Conservation (phyloP, 768 basidiomycete species). For the Naganishia antarctica region DNA sequence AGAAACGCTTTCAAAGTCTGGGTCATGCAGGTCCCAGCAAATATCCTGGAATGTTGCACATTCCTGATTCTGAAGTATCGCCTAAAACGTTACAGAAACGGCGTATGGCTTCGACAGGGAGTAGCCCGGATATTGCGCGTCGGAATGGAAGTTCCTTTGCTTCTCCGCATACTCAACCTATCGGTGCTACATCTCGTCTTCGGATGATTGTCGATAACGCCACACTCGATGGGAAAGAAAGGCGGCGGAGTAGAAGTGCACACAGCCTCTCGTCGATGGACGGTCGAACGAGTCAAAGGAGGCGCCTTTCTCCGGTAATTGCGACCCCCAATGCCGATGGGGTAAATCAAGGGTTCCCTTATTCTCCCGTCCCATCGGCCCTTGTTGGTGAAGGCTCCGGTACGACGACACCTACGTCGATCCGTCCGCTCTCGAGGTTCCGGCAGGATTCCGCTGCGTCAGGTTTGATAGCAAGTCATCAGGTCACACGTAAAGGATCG, state of each 20-base stretch:
- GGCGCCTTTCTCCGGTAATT: neutral
- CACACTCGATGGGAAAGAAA: neutral
- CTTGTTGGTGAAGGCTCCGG: neutral
- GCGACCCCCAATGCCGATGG: neutral
- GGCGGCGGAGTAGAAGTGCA: neutral
- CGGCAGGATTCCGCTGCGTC: neutral
- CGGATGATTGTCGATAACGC: neutral
- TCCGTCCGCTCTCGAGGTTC: neutral
- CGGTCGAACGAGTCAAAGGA: neutral
- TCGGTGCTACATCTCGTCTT: neutral
- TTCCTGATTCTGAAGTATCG: neutral
- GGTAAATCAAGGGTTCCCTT: neutral
- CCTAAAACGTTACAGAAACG: neutral
- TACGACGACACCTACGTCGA: conserved; percentile 7
- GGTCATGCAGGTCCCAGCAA: neutral
- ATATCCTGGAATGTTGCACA: conserved; percentile 14
- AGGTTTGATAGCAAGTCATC: too few species aligned
- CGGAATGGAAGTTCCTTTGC: neutral
- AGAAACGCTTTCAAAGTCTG: neutral
- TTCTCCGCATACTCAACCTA: neutral
- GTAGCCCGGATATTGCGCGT: neutral
- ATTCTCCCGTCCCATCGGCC: neutral
- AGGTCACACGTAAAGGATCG: neutral
- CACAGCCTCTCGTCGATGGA: neutral
- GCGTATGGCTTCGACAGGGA: neutral